These are phyloP conservation scores for Suillus placidus DNA, from an alignment of 768 basidiomycete genomes.

Conservation along the genomic window DNA sequence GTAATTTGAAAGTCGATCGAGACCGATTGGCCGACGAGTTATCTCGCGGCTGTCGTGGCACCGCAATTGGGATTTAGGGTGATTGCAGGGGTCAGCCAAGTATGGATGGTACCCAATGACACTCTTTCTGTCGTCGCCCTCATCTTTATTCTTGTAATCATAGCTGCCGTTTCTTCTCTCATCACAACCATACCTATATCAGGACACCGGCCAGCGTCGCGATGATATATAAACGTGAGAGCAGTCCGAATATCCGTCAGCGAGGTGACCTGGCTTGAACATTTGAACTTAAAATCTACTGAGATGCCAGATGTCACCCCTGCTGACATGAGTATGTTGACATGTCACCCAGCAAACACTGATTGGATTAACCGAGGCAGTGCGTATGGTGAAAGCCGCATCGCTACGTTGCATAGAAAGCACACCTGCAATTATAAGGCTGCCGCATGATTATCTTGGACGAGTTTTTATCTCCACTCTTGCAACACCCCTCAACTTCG, in stretches of 20 bases:
- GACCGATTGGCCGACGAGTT: conserved; percentile 4
- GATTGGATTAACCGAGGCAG: conserved; percentile 30
- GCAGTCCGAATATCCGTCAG: conserved; percentile 20
- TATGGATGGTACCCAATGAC: conserved; percentile 16
- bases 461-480: conserved; percentile 40
- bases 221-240: conserved; percentile 41
- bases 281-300: conserved; percentile 9
- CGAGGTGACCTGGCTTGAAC: conserved; percentile 9
- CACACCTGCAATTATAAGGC: conserved; percentile 38
- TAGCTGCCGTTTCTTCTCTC: conserved; percentile 17
- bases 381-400: conserved; percentile 37
- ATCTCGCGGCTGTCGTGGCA: conserved; percentile 8
- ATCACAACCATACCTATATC: conserved; percentile 18
- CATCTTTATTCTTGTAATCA: conserved; percentile 10
- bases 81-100: conserved; percentile 10
- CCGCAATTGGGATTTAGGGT: conserved; percentile 16
- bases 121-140: conserved; percentile 9
- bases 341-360: conserved; percentile 37
- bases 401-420: conserved; percentile 34
- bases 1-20: conserved; percentile 9
- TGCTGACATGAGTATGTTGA: conserved; percentile 37
- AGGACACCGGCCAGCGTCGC: conserved; percentile 34
- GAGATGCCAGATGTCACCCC: conserved; percentile 33
- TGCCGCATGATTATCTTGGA: conserved; percentile 37
- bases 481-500: conserved; percentile 29